Evolutionary conservation across 345 rosid genomes (phyloP), one percentile per base, ranked within the genome.

Genomic region (Corymbia maculata): DNA sequence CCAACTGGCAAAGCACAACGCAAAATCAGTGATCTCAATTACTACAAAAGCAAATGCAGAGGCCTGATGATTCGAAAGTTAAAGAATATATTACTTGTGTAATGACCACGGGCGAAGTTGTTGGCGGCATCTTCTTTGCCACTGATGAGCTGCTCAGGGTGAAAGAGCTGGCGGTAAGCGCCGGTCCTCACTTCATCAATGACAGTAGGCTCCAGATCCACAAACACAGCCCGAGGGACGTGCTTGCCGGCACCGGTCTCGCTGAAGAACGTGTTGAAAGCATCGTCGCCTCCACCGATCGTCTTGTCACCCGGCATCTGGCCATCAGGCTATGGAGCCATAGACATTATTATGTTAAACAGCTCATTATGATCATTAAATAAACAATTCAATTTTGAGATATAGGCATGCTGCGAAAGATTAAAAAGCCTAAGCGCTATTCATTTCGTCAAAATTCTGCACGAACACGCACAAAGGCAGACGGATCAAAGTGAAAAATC

Each of bases 231-330:
- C 5, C 91, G 91, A 11, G 91, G 91, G 87, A 89, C 91, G 24
- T 89, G 91, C 89, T 89, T 89, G 5, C 91, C 91, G 14, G 91
- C 91, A 28, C 91, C 91, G n/a, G 91, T 89, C 66, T 89, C 91
- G 9, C 89, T 88, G 87, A 88, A 88, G 84, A 88, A 88, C 52
- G 89, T 88, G 89, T 88, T 88, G 87, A 89, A 89, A 52, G 91
- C 91, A 86, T 89, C 91, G 9, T 89, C 91, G 5, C 91, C 91
- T 87, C 89, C 88, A 2, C 91, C 91, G 12, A 89, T 64, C 3
- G 91, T 88, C 75, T 68, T 88, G 75, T 89, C 91, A 85, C 91
- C 16, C 24, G 88, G 91, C 91, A 89, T 89, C 87, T 89, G 89
- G 89, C 91, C 91, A 87, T 89, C 91, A 75, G 91, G 91, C 91